These are phyloP conservation scores for Aaosphaeria pasadenensis DNA, from an alignment of 2,329 filamentous ascomycete genomes.

Conservation along the genomic window DNA sequence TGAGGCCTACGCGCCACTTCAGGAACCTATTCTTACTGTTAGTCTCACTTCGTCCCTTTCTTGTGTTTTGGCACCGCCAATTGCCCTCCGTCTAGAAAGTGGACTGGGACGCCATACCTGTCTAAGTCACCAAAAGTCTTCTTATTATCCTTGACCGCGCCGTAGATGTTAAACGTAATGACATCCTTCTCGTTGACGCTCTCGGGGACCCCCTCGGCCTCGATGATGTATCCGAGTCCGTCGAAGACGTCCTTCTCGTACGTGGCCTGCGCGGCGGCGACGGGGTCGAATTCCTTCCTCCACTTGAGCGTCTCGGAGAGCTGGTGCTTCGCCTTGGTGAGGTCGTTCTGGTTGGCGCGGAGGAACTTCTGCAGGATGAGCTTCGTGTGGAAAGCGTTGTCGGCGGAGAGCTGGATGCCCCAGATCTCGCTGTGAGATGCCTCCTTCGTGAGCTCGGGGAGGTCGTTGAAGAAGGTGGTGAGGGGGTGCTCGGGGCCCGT, in stretches of 20 bases:
- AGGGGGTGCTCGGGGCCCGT: conserved; percentile 44
- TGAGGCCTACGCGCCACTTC: conserved; percentile 83
- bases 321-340: conserved; percentile 72
- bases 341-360: conserved; percentile 78
- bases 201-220: conserved; percentile 57
- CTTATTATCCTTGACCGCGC: conserved; percentile 76
- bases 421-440: conserved; percentile 76
- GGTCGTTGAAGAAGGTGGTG: conserved; percentile 54
- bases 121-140: conserved; percentile 78
- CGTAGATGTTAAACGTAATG: conserved; percentile 93
- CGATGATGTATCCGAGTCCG: conserved; percentile 76
- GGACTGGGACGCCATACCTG: conserved; percentile 54
- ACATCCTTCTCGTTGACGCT: conserved; percentile 59
- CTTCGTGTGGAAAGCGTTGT: conserved; percentile 66
- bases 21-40: conserved; percentile 63
- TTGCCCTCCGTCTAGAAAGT: not conserved
- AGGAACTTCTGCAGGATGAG: conserved; percentile 92
- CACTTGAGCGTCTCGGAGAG: conserved; percentile 76
- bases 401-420: conserved; percentile 64
- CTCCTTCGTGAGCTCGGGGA: conserved; percentile 57
- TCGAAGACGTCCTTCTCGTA: conserved; percentile 71
- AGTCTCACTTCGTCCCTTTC: too few relatives aligned
- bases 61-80: not conserved
- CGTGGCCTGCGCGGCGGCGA: conserved; percentile 58
- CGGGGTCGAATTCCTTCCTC: conserved; percentile 73